Percentiles rank a stretch among this genome's conserved stretches.
These are phyloP conservation scores for Sporisorium reilianum DNA, from an alignment of 1,284 basidiomycete genomes.

Conservation along the genomic window DNA sequence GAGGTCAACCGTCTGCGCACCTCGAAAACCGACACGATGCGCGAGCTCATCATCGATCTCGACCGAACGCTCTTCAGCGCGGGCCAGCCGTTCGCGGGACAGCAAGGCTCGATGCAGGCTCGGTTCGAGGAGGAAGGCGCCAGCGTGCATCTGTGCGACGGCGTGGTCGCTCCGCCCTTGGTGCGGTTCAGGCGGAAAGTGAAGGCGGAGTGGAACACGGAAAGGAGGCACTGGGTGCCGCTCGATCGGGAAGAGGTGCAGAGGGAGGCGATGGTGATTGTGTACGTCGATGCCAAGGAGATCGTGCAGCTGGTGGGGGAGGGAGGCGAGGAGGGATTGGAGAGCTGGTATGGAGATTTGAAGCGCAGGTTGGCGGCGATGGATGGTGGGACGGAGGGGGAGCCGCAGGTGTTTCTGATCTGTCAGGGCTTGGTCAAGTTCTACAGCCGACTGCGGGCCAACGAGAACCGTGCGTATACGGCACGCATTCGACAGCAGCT, in stretches of 20 bases:
- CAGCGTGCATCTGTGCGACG: conserved; percentile 29
- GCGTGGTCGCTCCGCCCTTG: conserved; percentile 28
- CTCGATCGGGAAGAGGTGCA: conserved; percentile 25
- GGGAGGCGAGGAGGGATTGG: conserved; percentile 19
- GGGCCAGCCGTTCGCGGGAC: conserved; percentile 19
- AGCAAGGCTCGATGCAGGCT: conserved; percentile 19
- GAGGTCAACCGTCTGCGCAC: conserved; percentile 48
- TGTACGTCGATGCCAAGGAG: conserved; percentile 38
- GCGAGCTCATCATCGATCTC: conserved; percentile 47
- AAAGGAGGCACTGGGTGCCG: conserved; percentile 39
- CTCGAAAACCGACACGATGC: conserved; percentile 49
- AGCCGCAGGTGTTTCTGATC: conserved; percentile 41
- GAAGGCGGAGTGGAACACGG: conserved; percentile 31
- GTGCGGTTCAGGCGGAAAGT: conserved; percentile 34
- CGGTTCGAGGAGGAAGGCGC: conserved; percentile 38
- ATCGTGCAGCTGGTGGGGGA: conserved; percentile 28
- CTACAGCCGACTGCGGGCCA: conserved; percentile 22
- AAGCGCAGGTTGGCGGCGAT: conserved; percentile 15
- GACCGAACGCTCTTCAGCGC: conserved; percentile 35
- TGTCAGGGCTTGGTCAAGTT: conserved; percentile 48
- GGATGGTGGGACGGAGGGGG: conserved; percentile 4
- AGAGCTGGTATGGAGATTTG: conserved; percentile 38
- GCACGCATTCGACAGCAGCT: conserved; percentile 44
- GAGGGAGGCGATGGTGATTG: conserved; percentile 27
- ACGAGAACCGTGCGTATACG: conserved; percentile 45